These are phyloP conservation scores for Ophiostoma quercus DNA, from an alignment of 2,329 filamentous ascomycete genomes.

Conservation along the genomic window DNA sequence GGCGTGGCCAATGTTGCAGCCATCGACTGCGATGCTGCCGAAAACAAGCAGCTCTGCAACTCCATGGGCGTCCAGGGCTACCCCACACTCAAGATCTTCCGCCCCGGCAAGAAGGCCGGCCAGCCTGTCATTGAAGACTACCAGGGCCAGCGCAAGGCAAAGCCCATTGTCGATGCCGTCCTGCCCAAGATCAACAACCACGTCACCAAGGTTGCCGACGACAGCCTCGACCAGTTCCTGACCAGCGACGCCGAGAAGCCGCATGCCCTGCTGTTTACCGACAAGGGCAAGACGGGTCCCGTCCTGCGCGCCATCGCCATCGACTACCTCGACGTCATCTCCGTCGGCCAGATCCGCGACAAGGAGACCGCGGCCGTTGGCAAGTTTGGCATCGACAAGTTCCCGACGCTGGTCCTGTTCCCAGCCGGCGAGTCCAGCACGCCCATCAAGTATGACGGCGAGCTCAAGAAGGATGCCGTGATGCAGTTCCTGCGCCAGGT, in stretches of 20 bases:
- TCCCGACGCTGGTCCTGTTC: slow-evolving; percentile 75
- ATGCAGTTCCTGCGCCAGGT: slow-evolving; percentile 76
- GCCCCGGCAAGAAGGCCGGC: slow-evolving; percentile 67
- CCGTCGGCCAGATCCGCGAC: slow-evolving; percentile 74
- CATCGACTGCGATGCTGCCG: slow-evolving; percentile 88
- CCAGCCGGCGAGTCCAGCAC: slow-evolving; percentile 66
- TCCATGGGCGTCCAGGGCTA: slow-evolving; percentile 87
- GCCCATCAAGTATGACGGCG: slow-evolving; percentile 69
- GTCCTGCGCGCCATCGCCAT: slow-evolving; percentile 59
- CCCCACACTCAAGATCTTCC: slow-evolving; percentile 90
- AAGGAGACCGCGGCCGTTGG: slow-evolving; percentile 70
- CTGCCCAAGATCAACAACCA: slow-evolving; percentile 86
- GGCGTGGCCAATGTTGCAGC: slow-evolving; percentile 92
- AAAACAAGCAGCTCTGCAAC: slow-evolving; percentile 83
- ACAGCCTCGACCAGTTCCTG: slow-evolving; percentile 71
- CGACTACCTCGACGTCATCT: slow-evolving; percentile 44
- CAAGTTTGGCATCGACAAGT: slow-evolving; percentile 69
- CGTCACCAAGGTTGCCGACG: slow-evolving; percentile 75
- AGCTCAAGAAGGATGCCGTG: slow-evolving; percentile 78
- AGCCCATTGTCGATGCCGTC: slow-evolving; percentile 80
- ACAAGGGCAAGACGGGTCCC: slow-evolving; percentile 70
- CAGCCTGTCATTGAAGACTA: slow-evolving; percentile 87
- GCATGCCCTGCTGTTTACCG: slow-evolving; percentile 87
- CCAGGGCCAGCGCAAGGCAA: slow-evolving; percentile 74
- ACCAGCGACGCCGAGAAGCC: slow-evolving; percentile 61